Evolutionary conservation across 2,329 filamentous ascomycete species (phyloP).

Genomic region (Colletotrichum zoysiae): DNA sequence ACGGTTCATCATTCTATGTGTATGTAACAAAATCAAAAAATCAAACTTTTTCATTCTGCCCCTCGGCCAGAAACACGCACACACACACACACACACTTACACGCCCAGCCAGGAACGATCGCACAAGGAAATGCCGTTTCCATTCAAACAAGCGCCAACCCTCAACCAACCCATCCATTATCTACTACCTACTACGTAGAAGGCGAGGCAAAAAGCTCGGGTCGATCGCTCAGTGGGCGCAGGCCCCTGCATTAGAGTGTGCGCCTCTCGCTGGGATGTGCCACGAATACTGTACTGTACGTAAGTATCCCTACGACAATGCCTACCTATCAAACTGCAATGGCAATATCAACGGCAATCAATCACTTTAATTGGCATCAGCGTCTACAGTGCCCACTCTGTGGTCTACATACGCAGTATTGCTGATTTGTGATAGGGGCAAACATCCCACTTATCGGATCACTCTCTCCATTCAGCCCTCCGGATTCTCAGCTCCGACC

Average conservation of each 20-base stretch:
- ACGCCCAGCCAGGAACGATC: neutral
- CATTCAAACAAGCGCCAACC: conserved; percentile 14
- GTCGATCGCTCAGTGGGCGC: conserved; percentile 21
- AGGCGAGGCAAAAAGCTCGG: conserved; percentile 1
- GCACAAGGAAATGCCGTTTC: neutral
- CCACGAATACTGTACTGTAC: neutral
- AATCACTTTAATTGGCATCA: conserved; percentile 21
- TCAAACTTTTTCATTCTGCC: neutral
- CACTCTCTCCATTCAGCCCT: neutral
- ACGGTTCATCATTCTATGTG: no score
- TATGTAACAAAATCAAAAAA: no score
- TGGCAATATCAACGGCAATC: conserved; percentile 30
- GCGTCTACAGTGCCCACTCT: neutral
- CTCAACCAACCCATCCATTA: neutral
- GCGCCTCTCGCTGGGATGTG: conserved; percentile 32
- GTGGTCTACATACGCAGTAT: neutral
- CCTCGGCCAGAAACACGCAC: neutral
- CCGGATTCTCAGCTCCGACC: conserved; percentile 16
- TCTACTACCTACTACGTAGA: no score
- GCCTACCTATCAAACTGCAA: neutral
- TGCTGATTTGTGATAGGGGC: neutral
- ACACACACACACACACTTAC: neutral
- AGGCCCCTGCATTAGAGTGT: conserved; percentile 39
- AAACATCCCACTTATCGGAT: neutral
- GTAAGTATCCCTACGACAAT: neutral